Conservation (phyloP, 345 rosid species). For the Salix suchowensis region DNA sequence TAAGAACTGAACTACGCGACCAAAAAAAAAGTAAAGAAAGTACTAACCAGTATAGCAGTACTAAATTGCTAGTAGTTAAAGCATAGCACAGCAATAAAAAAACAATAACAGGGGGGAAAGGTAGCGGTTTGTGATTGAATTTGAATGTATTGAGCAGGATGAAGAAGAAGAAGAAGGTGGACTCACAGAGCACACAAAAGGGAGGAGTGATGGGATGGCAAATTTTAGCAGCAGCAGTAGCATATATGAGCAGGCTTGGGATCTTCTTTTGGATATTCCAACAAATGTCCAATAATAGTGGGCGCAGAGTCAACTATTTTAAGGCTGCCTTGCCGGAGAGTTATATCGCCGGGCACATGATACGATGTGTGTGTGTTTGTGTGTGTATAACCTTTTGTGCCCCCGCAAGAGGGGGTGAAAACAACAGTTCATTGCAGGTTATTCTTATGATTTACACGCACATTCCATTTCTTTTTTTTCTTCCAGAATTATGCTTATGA, state of each 20-base stretch:
- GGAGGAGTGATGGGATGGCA: neutral
- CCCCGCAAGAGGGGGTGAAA: too few species aligned
- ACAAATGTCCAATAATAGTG: neutral
- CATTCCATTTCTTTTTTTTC: too few species aligned
- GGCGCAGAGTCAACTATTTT: neutral
- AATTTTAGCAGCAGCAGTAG: neutral
- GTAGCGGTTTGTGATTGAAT: neutral
- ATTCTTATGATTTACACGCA: too few species aligned
- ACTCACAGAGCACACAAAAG: neutral
- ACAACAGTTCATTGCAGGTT: too few species aligned
- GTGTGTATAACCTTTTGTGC: too few species aligned
- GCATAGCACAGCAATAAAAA: neutral
- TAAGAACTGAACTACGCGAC: neutral
- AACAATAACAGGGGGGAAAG: neutral
- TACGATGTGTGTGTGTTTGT: too few species aligned
- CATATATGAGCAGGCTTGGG: neutral
- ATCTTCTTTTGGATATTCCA: slow-evolving; percentile 8
- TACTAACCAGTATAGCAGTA: neutral
- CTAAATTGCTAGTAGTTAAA: neutral
- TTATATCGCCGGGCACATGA: neutral
- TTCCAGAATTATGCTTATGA: too few species aligned
- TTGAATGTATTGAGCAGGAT: neutral
- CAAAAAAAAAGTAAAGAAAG: neutral
- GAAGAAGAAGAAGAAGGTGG: neutral
- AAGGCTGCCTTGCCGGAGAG: neutral